Conservation (phyloP, 202 grass and related monocot species). For the Eragrostis tef region DNA sequence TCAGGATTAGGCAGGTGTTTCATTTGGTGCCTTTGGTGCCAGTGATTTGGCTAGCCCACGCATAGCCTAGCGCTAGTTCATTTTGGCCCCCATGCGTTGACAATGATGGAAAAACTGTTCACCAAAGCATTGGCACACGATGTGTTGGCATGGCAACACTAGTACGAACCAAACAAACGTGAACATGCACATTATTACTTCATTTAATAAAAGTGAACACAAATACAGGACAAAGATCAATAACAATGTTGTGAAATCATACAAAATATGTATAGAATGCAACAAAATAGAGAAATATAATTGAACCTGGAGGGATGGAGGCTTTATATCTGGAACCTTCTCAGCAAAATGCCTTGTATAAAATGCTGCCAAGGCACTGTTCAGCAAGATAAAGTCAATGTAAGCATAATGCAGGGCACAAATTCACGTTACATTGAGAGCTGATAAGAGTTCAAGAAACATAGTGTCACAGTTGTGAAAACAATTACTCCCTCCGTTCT, state of each 20-base stretch:
- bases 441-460: not conserved
- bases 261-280: constrained; percentile 10
- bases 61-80: not conserved
- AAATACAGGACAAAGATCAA: constrained; percentile 25
- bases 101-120: not conserved
- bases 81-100: not conserved
- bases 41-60: not conserved
- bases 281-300: constrained; percentile 40
- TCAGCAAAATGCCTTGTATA: constrained; percentile 97
- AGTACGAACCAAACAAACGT: not conserved
- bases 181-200: constrained; percentile 13
- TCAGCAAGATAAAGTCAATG: constrained; percentile 43
- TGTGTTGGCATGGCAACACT: not conserved
- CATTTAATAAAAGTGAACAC: constrained; percentile 27
- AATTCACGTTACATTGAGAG: constrained; percentile 38
- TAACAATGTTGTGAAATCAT: constrained; percentile 16
- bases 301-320: constrained; percentile 93
- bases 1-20: not conserved
- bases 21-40: not conserved
- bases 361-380: constrained; percentile 95
- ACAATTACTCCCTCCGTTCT: too few relatives aligned
- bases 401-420: constrained; percentile 23
- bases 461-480: constrained; percentile 31
- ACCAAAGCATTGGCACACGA: not conserved
- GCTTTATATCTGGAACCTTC: constrained; percentile 83